These are phyloP conservation scores for Fomes fomentarius DNA, from an alignment of 1,284 basidiomycete genomes.

Conservation along the genomic window DNA sequence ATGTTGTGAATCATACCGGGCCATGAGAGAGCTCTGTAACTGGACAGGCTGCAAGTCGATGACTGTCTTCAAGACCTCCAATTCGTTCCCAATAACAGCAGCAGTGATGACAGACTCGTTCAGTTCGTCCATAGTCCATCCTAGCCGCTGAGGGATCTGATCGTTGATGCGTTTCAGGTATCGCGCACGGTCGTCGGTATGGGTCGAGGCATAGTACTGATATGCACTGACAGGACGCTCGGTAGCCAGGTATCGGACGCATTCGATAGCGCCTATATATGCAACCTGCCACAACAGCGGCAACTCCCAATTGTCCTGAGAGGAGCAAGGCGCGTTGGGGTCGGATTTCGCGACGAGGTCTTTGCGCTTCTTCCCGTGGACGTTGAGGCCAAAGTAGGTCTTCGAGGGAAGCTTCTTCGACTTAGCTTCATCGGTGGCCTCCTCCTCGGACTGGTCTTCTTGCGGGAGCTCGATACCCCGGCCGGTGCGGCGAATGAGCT, in stretches of 20 bases:
- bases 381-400: slow-evolving; percentile 57
- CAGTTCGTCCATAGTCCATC: slow-evolving; percentile 46
- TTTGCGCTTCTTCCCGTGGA: slow-evolving; percentile 61
- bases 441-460: slow-evolving; percentile 23
- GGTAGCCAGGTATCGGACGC: slow-evolving; percentile 51
- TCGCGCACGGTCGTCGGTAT: slow-evolving; percentile 43
- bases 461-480: slow-evolving; percentile 42
- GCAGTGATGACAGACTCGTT: slow-evolving; percentile 54
- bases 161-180: slow-evolving; percentile 39
- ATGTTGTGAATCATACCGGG: slow-evolving; percentile 38
- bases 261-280: slow-evolving; percentile 31
- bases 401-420: slow-evolving; percentile 39
- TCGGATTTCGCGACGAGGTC: slow-evolving; percentile 53
- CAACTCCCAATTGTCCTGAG: slow-evolving; percentile 1
- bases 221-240: slow-evolving; percentile 39
- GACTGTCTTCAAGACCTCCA: slow-evolving; percentile 46
- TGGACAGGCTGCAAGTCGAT: slow-evolving; percentile 43
- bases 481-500: slow-evolving; percentile 55
- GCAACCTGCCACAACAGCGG: slow-evolving; percentile 53
- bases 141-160: slow-evolving; percentile 48
- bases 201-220: slow-evolving; percentile 46
- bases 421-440: slow-evolving; percentile 22
- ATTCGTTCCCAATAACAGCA: slow-evolving; percentile 39
- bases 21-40: slow-evolving; percentile 42
- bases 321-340: slow-evolving; percentile 43